Percentiles rank a stretch among this genome's conserved stretches.
Conservation (phyloP, 2,329 filamentous ascomycete genomes). For the Dothidotthia symphoricarpi region DNA sequence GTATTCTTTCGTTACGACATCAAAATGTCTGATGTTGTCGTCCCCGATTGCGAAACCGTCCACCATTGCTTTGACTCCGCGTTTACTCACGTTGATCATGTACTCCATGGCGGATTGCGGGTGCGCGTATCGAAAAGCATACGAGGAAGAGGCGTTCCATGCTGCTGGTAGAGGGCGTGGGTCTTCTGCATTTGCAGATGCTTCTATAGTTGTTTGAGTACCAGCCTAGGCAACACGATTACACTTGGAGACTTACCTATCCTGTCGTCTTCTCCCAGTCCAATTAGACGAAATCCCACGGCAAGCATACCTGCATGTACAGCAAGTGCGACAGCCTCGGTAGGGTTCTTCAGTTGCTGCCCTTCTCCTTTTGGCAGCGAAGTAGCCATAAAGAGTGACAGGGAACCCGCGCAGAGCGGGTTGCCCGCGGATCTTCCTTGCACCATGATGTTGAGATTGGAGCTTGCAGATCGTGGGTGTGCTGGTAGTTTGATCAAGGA, state of each 20-base stretch:
- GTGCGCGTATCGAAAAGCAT: slow-evolving; percentile 85
- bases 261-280: slow-evolving; percentile 78
- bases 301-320: slow-evolving; percentile 79
- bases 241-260: slow-evolving; percentile 55
- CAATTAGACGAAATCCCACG: slow-evolving; percentile 76
- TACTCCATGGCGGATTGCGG: slow-evolving; percentile 81
- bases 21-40: slow-evolving; percentile 76
- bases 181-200: slow-evolving; percentile 56
- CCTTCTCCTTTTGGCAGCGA: slow-evolving; percentile 43
- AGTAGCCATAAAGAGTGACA: slow-evolving; percentile 46
- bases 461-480: slow-evolving; percentile 1
- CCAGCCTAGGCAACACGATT: not conserved
- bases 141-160: slow-evolving; percentile 76
- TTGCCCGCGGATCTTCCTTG: slow-evolving; percentile 38
- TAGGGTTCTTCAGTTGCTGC: slow-evolving; percentile 61
- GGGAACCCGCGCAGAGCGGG: slow-evolving; percentile 45
- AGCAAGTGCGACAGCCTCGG: slow-evolving; percentile 81
- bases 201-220: slow-evolving; percentile 46
- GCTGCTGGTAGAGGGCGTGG: slow-evolving; percentile 65
- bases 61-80: slow-evolving; percentile 81
- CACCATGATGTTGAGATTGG: slow-evolving; percentile 22
- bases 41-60: slow-evolving; percentile 76
- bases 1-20: slow-evolving; percentile 72
- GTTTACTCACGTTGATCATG: slow-evolving; percentile 74
- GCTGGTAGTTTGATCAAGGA: no score